Evolutionary conservation across 2,329 filamentous ascomycete species (phyloP).

Genomic region (Trichoderma polysporum): DNA sequence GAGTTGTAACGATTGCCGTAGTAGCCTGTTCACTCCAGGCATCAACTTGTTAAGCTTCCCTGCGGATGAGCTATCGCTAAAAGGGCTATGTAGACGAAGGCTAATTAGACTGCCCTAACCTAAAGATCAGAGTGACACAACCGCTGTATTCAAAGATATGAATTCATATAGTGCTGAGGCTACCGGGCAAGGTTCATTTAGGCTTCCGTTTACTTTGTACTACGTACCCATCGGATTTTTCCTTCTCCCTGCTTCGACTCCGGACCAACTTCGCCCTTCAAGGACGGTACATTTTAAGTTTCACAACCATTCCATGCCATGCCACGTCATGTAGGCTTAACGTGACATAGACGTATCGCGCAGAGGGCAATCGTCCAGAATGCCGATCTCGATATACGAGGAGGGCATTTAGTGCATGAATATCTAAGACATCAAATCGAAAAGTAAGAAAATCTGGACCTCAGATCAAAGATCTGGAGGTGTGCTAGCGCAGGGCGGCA

Average conservation of each 20-base stretch:
- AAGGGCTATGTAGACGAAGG: neutral
- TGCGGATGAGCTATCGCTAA: neutral
- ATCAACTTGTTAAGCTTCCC: constrained; percentile 2
- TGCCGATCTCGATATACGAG: neutral
- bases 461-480: neutral
- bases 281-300: neutral
- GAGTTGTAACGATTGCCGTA: neutral
- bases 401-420: neutral
- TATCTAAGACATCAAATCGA: neutral
- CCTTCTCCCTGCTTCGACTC: neutral
- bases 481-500: neutral
- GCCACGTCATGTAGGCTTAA: neutral
- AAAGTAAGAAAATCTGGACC: neutral
- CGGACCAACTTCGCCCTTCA: neutral
- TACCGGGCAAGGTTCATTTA: neutral
- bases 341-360: neutral
- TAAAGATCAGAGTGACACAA: too few relatives aligned
- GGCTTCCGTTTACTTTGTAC: neutral
- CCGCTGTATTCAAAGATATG: too few relatives aligned
- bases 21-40: neutral
- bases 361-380: neutral
- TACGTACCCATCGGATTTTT: neutral
- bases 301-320: neutral
- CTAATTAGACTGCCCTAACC: too few relatives aligned
- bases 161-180: too few relatives aligned